phyloP scores from a whole-genome alignment of 495 filamentous ascomycete species.

The Penicillium bialowiezense region DNA sequence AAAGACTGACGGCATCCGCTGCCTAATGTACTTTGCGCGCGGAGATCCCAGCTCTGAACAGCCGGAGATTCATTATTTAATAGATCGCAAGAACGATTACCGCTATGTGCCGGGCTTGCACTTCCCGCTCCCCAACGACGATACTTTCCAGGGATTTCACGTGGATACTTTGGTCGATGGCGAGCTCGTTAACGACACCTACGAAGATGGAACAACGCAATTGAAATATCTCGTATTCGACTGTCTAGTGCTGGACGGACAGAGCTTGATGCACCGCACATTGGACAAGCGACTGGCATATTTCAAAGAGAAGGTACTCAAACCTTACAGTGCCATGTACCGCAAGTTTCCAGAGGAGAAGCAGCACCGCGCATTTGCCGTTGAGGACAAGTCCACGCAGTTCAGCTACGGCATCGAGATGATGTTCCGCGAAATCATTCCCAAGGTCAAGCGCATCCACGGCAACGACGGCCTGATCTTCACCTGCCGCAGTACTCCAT shows the following conservation, averaged over 20 bases:
- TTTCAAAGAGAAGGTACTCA: constrained; percentile 73
- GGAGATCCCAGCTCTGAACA: constrained; percentile 45
- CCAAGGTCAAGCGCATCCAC: constrained; percentile 67
- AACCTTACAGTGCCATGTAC: constrained; percentile 74
- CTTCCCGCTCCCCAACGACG: constrained; percentile 67
- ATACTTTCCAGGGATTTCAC: constrained; percentile 63
- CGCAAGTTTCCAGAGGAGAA: constrained; percentile 66
- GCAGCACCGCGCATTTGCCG: constrained; percentile 67
- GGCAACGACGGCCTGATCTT: constrained; percentile 97
- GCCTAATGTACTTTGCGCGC: constrained; percentile 80
- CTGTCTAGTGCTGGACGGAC: constrained; percentile 77
- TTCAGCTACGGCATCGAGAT: constrained; percentile 82
- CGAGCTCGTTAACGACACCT: constrained; percentile 80
- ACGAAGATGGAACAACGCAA: constrained; percentile 57
- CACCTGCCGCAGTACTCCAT: constrained; percentile 81
- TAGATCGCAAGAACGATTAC: constrained; percentile 97
- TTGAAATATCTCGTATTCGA: constrained; percentile 91
- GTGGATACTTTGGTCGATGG: constrained; percentile 83
- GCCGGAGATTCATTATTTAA: constrained; percentile 71
- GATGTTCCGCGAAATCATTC: constrained; percentile 86
- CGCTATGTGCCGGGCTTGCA: constrained; percentile 77
- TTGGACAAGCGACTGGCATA: constrained; percentile 88
- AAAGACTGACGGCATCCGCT: constrained; percentile 95
- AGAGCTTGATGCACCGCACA: constrained; percentile 69
- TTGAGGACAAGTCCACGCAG: constrained; percentile 84